phyloP scores from a whole-genome alignment of 257 asterid species.

The Apocynum venetum region DNA sequence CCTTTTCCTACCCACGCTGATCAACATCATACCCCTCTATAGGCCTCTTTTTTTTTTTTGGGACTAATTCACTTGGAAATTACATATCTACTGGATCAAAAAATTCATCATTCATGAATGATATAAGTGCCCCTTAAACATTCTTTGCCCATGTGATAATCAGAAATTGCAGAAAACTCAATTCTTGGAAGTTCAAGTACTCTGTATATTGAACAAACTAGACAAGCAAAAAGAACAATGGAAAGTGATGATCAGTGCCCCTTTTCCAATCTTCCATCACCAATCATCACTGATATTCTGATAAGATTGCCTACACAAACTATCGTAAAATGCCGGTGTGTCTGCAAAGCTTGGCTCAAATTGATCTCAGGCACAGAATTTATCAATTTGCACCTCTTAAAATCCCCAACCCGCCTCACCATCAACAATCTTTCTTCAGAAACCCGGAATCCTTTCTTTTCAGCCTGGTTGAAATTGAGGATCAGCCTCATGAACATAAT shows the following conservation, averaged over 20 bases:
- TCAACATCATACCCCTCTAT: no score
- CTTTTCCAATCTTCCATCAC: slow-evolving; percentile 26
- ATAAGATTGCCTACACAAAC: slow-evolving; percentile 27
- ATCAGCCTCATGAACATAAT: slow-evolving; percentile 18
- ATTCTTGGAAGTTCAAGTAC: neutral
- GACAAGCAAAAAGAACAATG: neutral
- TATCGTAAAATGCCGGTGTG: slow-evolving; percentile 22
- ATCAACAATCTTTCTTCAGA: neutral
- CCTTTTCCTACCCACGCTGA: no score
- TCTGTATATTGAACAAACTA: no score
- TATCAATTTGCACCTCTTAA: slow-evolving; percentile 17
- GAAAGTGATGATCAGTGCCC: neutral
- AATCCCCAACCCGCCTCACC: slow-evolving; percentile 24
- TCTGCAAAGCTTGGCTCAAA: slow-evolving; percentile 31
- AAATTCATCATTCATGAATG: no score
- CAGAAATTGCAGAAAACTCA: neutral
- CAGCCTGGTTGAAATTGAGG: slow-evolving; percentile 19
- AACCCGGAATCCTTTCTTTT: neutral
- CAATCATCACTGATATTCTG: slow-evolving; percentile 26
- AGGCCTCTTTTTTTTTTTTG: no score
- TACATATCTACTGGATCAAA: no score
- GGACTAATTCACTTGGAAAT: no score
- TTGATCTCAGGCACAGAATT: slow-evolving; percentile 23
- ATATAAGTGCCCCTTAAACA: no score
- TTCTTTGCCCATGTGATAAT: no score